phyloP scores from a whole-genome alignment of 768 basidiomycete species.

The Lactarius akahatsu region DNA sequence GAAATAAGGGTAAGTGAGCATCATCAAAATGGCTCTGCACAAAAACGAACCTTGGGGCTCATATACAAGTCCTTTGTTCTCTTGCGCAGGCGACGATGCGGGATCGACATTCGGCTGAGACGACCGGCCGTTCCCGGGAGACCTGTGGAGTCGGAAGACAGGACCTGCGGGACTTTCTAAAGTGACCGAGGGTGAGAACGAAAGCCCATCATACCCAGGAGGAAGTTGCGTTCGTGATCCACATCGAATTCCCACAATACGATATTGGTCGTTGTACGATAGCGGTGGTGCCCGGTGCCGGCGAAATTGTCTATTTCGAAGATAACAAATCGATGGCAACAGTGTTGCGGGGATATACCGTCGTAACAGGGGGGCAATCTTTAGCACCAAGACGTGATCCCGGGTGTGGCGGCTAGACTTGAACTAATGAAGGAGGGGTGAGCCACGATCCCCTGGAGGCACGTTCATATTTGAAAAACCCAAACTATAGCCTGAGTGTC shows the following conservation, averaged over 20 bases:
- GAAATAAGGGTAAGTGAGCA: neutral
- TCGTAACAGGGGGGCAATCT: neutral
- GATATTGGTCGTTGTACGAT: neutral
- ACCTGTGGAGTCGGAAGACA: neutral
- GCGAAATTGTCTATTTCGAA: neutral
- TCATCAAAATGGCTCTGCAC: neutral
- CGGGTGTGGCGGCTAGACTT: neutral
- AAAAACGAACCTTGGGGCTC: neutral
- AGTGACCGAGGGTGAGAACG: neutral
- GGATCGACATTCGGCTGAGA: neutral
- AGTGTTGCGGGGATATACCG: neutral
- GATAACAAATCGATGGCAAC: neutral
- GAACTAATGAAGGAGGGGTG: neutral
- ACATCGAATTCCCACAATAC: neutral
- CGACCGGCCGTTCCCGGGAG: neutral
- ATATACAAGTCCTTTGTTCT: neutral
- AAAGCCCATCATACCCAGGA: neutral
- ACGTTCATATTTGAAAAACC: neutral
- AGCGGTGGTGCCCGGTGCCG: neutral
- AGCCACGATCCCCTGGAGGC: neutral
- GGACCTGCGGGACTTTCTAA: neutral
- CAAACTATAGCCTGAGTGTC: neutral
- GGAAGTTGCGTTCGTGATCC: neutral
- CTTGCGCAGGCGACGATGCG: neutral
- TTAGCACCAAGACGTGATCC: neutral